phyloP scores from a whole-genome alignment of 441 rosid genomes.

The Corymbia citriodora region DNA sequence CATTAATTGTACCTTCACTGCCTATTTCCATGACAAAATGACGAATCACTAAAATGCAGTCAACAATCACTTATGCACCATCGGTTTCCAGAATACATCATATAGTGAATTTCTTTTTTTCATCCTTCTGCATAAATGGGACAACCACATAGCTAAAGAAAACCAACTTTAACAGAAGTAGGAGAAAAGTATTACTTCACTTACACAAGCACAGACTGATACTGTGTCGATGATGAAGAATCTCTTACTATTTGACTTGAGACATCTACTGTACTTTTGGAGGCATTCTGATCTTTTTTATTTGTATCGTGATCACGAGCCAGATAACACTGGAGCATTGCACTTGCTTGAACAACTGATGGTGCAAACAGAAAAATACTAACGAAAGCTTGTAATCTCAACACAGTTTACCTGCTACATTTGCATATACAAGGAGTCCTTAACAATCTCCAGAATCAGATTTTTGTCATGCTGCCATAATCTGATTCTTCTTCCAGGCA shows the following conservation, averaged over 20 bases:
- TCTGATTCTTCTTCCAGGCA: too few species aligned
- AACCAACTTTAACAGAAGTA: too few species aligned
- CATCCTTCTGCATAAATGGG: not conserved
- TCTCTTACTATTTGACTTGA: too few species aligned
- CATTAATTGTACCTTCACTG: not conserved
- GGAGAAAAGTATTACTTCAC: too few species aligned
- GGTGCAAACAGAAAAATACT: not conserved
- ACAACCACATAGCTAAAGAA: too few species aligned
- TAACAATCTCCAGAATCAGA: fast-evolving
- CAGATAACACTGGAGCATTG: not conserved
- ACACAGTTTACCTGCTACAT: not conserved
- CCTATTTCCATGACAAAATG: not conserved
- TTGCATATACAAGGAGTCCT: not conserved
- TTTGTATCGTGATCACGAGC: not conserved
- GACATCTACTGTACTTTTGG: too few species aligned
- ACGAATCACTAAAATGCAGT: not conserved
- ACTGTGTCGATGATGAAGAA: fast-evolving
- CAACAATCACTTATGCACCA: not conserved
- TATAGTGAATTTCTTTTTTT: too few species aligned
- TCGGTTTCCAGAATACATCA: not conserved
- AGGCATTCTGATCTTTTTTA: not conserved
- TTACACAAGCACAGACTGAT: fast-evolving
- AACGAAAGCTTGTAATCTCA: not conserved
- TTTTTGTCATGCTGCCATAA: too few species aligned
- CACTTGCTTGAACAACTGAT: not conserved